Conservation (phyloP, 345 rosid genomes). For the Geranium rotundifolium region DNA sequence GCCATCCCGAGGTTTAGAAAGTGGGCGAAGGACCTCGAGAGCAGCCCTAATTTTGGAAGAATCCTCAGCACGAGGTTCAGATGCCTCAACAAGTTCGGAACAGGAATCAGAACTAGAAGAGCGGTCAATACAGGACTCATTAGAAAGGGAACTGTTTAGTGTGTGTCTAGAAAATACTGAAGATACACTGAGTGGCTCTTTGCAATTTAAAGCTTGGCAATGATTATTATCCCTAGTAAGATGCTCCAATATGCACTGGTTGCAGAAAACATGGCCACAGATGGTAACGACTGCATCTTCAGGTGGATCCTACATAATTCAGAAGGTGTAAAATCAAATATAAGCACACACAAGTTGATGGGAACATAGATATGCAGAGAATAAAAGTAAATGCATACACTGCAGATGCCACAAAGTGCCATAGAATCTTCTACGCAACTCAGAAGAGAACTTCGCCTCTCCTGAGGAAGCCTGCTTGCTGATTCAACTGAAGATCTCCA, state of each 20-base stretch:
- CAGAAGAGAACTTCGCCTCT: conserved; percentile 30
- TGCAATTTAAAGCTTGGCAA: conserved; percentile 62
- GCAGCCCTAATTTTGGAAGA: conserved; percentile 94
- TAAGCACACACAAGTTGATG: no score
- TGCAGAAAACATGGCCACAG: conserved; percentile 94
- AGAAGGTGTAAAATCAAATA: conserved; percentile 4
- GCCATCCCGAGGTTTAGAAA: conserved; percentile 31
- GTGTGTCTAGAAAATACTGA: conserved; percentile 45
- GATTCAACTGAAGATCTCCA: conserved; percentile 48
- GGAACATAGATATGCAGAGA: conserved; percentile 1
- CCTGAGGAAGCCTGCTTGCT: conserved; percentile 49
- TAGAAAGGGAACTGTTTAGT: conserved; percentile 29
- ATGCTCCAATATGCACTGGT: conserved; percentile 72
- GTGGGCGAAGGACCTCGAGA: conserved; percentile 59
- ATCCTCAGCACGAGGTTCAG: conserved; percentile 23
- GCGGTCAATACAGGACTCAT: conserved; percentile 19
- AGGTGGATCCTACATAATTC: conserved; percentile 64
- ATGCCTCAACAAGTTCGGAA: conserved; percentile 23
- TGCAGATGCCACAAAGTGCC: conserved; percentile 85
- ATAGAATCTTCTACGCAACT: conserved; percentile 59
- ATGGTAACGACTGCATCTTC: conserved; percentile 89
- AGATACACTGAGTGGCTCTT: conserved; percentile 36
- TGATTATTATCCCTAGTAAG: conserved; percentile 61
- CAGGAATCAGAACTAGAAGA: conserved; percentile 27
- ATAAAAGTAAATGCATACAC: conserved; percentile 37